Evolutionary conservation across 345 rosid species (phyloP).

Genomic region (Dovyalis caffra): DNA sequence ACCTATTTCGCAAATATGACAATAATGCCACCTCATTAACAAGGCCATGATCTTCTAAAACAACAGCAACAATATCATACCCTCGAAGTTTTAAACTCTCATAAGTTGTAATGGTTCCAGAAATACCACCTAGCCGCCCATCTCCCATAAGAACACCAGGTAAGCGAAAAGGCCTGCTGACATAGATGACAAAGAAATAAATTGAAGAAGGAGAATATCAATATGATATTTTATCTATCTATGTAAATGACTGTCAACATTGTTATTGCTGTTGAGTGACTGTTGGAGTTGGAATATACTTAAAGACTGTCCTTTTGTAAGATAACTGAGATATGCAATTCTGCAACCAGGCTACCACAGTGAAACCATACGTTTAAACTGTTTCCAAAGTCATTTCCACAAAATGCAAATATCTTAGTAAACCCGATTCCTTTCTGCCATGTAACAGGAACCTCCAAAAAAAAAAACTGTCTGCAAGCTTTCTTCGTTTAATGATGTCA

Average conservation of each 20-base stretch:
- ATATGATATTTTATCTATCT: not conserved
- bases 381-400: not conserved
- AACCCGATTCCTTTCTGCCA: not conserved
- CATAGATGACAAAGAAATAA: constrained; percentile 10
- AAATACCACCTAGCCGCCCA: constrained; percentile 91
- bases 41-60: constrained; percentile 88
- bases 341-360: not conserved
- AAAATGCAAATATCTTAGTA: not conserved
- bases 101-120: constrained; percentile 90
- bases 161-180: constrained; percentile 72
- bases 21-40: constrained; percentile 65
- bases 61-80: constrained; percentile 77
- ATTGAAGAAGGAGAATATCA: not conserved
- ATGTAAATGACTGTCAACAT: not conserved
- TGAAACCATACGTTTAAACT: not conserved
- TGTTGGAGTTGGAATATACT: not conserved
- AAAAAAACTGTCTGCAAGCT: not conserved
- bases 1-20: constrained; percentile 75
- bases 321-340: not conserved
- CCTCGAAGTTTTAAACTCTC: constrained; percentile 81
- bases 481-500: not conserved
- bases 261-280: not conserved
- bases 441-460: not conserved
- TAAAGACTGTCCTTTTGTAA: not conserved
- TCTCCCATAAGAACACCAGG: constrained; percentile 97